A percentile compares a stretch with the other conserved stretches of the same genome.
Evolutionary conservation across 2,329 filamentous ascomycete genomes (phyloP).

Genomic region (Nothophoma quercina): DNA sequence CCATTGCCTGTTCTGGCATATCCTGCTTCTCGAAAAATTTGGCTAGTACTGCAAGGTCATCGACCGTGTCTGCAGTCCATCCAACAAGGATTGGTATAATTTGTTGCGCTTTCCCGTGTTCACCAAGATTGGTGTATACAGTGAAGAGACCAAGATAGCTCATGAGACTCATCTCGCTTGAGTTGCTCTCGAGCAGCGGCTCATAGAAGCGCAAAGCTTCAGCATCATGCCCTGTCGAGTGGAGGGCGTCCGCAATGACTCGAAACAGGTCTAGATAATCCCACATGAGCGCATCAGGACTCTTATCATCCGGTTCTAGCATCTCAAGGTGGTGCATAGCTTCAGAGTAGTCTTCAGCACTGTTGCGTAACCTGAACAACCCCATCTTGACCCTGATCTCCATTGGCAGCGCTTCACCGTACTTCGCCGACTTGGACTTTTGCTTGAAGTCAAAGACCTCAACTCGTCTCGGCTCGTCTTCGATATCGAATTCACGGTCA

Average conservation of each 20-base stretch:
- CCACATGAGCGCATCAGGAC: slow-evolving; percentile 60
- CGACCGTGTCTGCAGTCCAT: slow-evolving; percentile 73
- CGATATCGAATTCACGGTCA: slow-evolving; percentile 87
- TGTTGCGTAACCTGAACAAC: slow-evolving; percentile 78
- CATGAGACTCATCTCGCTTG: slow-evolving; percentile 37
- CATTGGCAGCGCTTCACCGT: slow-evolving; percentile 77
- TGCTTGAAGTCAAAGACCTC: slow-evolving; percentile 68
- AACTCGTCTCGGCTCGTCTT: slow-evolving; percentile 71
- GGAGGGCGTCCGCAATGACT: slow-evolving; percentile 70
- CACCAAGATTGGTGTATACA: slow-evolving; percentile 72
- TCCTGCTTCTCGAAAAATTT: slow-evolving; percentile 78
- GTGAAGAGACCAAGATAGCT: slow-evolving; percentile 51
- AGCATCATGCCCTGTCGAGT: slow-evolving; percentile 58
- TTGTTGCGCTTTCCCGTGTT: slow-evolving; percentile 75
- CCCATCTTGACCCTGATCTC: slow-evolving; percentile 87
- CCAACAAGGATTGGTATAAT: slow-evolving; percentile 79
- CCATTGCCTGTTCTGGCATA: slow-evolving; percentile 63
- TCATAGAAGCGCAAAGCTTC: slow-evolving; percentile 67
- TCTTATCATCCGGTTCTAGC: slow-evolving; percentile 70
- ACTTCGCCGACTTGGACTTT: slow-evolving; percentile 64
- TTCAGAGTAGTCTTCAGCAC: slow-evolving; percentile 69
- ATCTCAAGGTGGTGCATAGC: slow-evolving; percentile 68
- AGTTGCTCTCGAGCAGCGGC: slow-evolving; percentile 49
- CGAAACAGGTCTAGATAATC: slow-evolving; percentile 82
- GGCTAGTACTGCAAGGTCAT: slow-evolving; percentile 79